These are phyloP conservation scores for Linderina pennispora DNA, from an alignment of 192 early-diverging fungal species.

Conservation along the genomic window DNA sequence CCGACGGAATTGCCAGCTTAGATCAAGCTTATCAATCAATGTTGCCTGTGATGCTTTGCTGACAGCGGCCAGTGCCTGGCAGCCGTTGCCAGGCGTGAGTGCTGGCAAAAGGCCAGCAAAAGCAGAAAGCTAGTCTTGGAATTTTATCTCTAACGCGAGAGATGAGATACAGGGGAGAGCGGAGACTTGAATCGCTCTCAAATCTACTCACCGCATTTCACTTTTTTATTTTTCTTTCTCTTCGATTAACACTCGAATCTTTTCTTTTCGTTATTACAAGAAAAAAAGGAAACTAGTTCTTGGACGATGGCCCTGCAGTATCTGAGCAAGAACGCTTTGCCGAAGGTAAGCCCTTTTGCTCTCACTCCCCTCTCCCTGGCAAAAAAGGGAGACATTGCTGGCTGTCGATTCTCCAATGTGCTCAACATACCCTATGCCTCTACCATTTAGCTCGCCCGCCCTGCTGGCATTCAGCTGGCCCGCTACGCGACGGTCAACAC, in stretches of 20 bases:
- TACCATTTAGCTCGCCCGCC: constrained; percentile 33
- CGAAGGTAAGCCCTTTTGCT: constrained; percentile 31
- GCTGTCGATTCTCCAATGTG: not conserved
- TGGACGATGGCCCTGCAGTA: constrained; percentile 40
- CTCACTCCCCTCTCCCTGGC: not conserved
- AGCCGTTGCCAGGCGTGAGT: no score
- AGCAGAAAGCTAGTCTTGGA: no score
- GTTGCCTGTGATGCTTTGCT: no score
- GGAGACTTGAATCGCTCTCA: no score
- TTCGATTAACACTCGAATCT: not conserved
- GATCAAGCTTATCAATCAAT: no score
- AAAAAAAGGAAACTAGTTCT: not conserved
- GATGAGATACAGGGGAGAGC: no score
- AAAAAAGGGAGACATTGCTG: not conserved
- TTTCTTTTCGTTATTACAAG: not conserved
- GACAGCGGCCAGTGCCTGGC: no score
- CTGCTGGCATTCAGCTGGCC: constrained; percentile 34
- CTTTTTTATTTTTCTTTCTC: not conserved
- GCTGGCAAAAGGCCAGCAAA: no score
- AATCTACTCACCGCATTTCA: no score
- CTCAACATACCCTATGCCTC: not conserved
- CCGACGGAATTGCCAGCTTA: no score
- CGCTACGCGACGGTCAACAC: constrained; percentile 39
- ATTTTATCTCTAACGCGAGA: no score
- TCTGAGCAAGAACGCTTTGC: constrained; percentile 36